These are phyloP conservation scores for Yamagishiella unicocca DNA, from an alignment of 139 green algal species.

Conservation along the genomic window DNA sequence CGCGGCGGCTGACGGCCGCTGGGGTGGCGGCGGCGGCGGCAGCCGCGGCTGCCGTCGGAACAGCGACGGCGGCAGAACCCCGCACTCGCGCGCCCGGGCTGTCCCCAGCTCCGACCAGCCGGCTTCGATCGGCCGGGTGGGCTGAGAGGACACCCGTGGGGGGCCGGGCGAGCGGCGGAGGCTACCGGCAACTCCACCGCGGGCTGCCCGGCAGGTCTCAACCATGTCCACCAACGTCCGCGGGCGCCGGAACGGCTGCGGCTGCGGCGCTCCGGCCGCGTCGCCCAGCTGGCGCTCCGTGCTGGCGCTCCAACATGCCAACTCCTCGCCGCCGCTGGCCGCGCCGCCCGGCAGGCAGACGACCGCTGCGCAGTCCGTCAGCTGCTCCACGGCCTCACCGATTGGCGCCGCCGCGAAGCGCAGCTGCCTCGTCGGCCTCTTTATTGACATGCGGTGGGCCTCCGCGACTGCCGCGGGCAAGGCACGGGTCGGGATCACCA, in stretches of 20 bases:
- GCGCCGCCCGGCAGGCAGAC: neutral
- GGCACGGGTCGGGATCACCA: neutral
- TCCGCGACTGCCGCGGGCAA: neutral
- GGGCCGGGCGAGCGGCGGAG: no score
- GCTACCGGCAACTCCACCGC: no score
- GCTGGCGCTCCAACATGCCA: neutral
- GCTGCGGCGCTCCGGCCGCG: neutral
- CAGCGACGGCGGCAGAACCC: neutral
- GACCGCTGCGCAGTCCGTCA: neutral
- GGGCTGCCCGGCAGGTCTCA: neutral
- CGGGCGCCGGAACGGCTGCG: neutral
- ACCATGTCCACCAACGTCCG: neutral
- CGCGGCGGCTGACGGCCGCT: neutral
- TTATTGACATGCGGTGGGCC: neutral
- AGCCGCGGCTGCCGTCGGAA: neutral
- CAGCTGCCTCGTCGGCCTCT: neutral
- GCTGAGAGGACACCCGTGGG: no score
- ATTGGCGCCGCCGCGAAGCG: constrained; percentile 1
- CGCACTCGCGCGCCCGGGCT: neutral
- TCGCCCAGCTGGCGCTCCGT: neutral
- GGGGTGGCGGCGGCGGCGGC: neutral
- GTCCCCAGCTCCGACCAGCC: neutral
- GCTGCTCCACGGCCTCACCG: neutral
- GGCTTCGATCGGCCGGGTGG: no score
- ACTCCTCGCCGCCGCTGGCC: neutral